Evolutionary conservation across 1,284 basidiomycete genomes (phyloP), one percentile per base, ranked within the genome.

Genomic region (Lignosus rhinocerotis): DNA sequence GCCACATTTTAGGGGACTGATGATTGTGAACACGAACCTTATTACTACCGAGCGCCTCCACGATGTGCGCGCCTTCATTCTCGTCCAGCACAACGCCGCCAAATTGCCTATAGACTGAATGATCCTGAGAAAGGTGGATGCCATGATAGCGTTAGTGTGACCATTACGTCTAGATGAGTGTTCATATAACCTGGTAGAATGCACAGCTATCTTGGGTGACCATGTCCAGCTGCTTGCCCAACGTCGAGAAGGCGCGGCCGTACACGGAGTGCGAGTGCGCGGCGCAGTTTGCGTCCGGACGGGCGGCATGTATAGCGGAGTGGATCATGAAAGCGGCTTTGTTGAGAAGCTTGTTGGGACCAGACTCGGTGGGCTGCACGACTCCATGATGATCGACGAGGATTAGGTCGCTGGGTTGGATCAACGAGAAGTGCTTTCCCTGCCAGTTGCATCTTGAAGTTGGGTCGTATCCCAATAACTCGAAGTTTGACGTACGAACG

Each of bases 211-310:
- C 81, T 67, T 83, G 81, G 9, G 78, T 79, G 45, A 80, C 72
- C 66, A 82, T 77, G 52, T 86, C 81, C 51, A 87, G 74, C 41
- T 79, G 78, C 43, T 79, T 76, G 10, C 85, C 85, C 8, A 88
- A 76, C 1, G 81, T 76, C 14, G 80, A 78, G 73, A 85, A 88
- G 0, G 85, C 80, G 65, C 84, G 84, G n/a, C 85, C 87, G 67
- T 83, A 76, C 30, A 82, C 72, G 5, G 81, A 82, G 69, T 89
- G 86, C 17, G 81, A 82, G 70, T 88, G 87, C 6, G 85, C 86
- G 5, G 84, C 85, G 41, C 85, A 85, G 36, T 82, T 66, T 17
- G 87, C 78, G 65, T 88, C 86, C 0, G 84, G 83, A 21, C 85
- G 80, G n/a, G 81, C 80, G 14, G 75, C 73, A 67, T 86, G 85